Evolutionary conservation across 805 yeast species (phyloP).

Genomic region (Blastobotrys robertii): DNA sequence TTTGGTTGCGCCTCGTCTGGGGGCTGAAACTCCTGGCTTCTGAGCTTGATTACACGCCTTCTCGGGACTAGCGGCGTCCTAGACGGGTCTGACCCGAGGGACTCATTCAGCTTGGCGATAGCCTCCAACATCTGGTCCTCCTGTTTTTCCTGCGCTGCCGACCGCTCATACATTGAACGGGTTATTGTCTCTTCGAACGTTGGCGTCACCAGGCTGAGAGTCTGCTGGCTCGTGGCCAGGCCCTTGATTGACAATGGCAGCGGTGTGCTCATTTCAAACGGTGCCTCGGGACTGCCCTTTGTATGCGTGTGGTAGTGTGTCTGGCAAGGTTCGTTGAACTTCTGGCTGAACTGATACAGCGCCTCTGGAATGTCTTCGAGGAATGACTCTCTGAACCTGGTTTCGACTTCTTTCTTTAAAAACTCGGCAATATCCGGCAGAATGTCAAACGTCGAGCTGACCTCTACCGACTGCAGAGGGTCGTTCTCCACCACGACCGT

Average conservation of each 20-base stretch:
- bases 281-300: not conserved
- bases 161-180: not conserved
- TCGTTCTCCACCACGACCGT: constrained; percentile 23
- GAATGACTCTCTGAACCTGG: constrained; percentile 21
- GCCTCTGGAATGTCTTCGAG: constrained; percentile 28
- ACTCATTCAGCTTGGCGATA: no score
- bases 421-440: constrained; percentile 23
- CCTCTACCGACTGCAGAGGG: constrained; percentile 22
- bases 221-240: not conserved
- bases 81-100: no score
- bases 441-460: constrained; percentile 23
- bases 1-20: no score
- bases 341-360: constrained; percentile 21
- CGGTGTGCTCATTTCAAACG: not conserved
- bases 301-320: constrained; percentile 3
- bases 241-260: not conserved
- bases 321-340: constrained; percentile 5
- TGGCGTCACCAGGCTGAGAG: not conserved
- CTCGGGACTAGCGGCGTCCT: no score
- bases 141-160: no score
- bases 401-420: constrained; percentile 16
- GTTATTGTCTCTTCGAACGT: not conserved
- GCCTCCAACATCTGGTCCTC: no score
- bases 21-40: no score
- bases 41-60: no score